These are phyloP conservation scores for Colletotrichum sp. DNA, from an alignment of 2,329 filamentous ascomycete genomes.

Conservation along the genomic window DNA sequence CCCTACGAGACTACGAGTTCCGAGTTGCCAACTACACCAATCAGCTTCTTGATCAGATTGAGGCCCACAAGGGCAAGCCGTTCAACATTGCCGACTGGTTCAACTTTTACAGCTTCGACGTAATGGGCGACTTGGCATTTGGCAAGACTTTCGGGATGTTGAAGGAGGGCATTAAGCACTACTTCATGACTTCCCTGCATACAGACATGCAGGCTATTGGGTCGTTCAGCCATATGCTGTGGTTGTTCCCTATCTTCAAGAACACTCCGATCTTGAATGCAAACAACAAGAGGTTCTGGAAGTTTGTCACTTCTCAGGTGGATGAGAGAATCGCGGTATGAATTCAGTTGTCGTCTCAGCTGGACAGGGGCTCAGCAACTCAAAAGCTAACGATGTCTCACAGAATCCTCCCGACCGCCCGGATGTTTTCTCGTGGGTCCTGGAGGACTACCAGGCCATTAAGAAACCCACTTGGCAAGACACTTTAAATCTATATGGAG, in stretches of 20 bases:
- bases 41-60: constrained; percentile 27
- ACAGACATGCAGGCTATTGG: constrained; percentile 27
- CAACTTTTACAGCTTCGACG: constrained; percentile 41
- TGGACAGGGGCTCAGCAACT: not conserved
- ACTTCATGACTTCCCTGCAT: constrained; percentile 29
- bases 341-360: not conserved
- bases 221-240: constrained; percentile 27
- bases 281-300: constrained; percentile 22
- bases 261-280: constrained; percentile 24
- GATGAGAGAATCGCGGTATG: constrained; percentile 19
- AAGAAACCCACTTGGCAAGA: constrained; percentile 25
- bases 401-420: constrained; percentile 25
- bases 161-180: constrained; percentile 27
- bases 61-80: constrained; percentile 21
- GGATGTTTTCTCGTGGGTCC: constrained; percentile 36
- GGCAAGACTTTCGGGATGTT: constrained; percentile 40
- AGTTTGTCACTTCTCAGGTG: constrained; percentile 22
- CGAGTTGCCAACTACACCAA: constrained; percentile 28
- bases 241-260: constrained; percentile 26
- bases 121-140: constrained; percentile 48
- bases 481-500: constrained; percentile 28
- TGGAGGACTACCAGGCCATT: constrained; percentile 28
- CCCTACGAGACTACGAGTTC: constrained; percentile 31
- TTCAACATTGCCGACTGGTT: constrained; percentile 36
- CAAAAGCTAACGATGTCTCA: not conserved